Evolutionary conservation across 805 yeast genomes (phyloP).

Genomic region (Nakazawaea siamensis): DNA sequence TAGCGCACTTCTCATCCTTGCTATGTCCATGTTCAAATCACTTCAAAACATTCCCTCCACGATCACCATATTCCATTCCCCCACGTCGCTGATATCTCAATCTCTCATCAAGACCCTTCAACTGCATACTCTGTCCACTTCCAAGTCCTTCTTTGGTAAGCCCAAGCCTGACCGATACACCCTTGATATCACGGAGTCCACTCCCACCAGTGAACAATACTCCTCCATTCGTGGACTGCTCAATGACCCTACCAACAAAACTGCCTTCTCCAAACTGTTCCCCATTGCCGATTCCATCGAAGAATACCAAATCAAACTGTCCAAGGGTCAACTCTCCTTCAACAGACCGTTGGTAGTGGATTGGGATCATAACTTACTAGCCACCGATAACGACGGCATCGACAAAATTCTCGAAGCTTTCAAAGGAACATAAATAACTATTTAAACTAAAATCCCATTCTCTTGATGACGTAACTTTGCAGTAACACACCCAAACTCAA

Average conservation of each 20-base stretch:
- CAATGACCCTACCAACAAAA: neutral
- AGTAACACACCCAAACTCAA: constrained; percentile 81
- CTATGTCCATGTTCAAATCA: constrained; percentile 41
- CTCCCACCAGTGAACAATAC: constrained; percentile 9
- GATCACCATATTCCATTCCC: constrained; percentile 30
- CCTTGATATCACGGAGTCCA: constrained; percentile 1
- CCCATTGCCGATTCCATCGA: neutral
- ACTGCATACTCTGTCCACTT: neutral
- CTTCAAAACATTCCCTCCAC: constrained; percentile 36
- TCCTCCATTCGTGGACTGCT: neutral
- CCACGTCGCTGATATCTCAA: too few species aligned
- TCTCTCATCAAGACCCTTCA: too few species aligned
- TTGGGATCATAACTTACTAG: constrained; percentile 51
- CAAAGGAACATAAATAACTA: constrained; percentile 7
- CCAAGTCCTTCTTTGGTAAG: constrained; percentile 1
- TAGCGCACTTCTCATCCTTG: too few species aligned
- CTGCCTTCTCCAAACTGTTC: constrained; percentile 1
- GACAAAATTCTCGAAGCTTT: constrained; percentile 34
- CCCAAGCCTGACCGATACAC: neutral
- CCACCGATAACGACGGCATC: constrained; percentile 37
- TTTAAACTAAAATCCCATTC: constrained; percentile 60
- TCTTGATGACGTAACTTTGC: constrained; percentile 79
- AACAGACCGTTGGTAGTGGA: constrained; percentile 48
- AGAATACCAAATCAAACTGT: neutral
- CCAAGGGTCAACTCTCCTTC: constrained; percentile 18